These are phyloP conservation scores for Suillus sp. DNA, from an alignment of 768 basidiomycete genomes.

Conservation along the genomic window DNA sequence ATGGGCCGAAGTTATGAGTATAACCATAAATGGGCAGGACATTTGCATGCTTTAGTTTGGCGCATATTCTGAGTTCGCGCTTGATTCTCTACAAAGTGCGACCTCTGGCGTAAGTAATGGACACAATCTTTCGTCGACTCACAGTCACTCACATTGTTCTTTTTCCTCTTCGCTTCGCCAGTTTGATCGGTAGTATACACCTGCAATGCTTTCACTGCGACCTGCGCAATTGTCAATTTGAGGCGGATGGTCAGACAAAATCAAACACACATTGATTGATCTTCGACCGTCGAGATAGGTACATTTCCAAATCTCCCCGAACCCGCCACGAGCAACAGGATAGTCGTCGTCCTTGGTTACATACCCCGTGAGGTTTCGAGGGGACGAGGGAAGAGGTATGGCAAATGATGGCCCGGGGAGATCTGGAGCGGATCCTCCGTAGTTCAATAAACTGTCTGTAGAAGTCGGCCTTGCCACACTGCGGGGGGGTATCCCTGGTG, in stretches of 20 bases:
- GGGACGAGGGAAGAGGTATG: no score
- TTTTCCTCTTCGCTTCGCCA: neutral
- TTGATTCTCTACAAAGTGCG: slow-evolving; percentile 22
- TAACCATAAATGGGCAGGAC: slow-evolving; percentile 24
- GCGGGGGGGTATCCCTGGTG: no score
- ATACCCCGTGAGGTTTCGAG: slow-evolving; percentile 3
- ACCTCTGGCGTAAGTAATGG: no score
- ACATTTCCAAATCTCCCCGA: slow-evolving; percentile 10
- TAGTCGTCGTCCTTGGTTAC: neutral
- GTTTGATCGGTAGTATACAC: neutral
- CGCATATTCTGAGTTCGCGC: slow-evolving; percentile 27
- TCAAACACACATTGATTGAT: neutral
- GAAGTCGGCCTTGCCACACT: no score
- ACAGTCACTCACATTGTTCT: no score
- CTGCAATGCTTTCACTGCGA: slow-evolving; percentile 1
- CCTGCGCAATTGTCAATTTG: neutral
- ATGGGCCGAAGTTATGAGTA: slow-evolving; percentile 21
- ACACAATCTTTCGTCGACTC: no score
- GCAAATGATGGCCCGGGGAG: no score
- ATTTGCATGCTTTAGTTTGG: slow-evolving; percentile 19
- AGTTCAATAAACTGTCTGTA: no score
- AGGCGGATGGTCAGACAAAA: neutral
- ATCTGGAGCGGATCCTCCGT: no score
- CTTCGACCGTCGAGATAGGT: neutral
- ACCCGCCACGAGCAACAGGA: slow-evolving; percentile 7